Percentiles rank a stretch among this genome's conserved stretches.
phyloP scores from a whole-genome alignment of 2,329 filamentous ascomycete species.

The Sporothrix brunneoviolacea region DNA sequence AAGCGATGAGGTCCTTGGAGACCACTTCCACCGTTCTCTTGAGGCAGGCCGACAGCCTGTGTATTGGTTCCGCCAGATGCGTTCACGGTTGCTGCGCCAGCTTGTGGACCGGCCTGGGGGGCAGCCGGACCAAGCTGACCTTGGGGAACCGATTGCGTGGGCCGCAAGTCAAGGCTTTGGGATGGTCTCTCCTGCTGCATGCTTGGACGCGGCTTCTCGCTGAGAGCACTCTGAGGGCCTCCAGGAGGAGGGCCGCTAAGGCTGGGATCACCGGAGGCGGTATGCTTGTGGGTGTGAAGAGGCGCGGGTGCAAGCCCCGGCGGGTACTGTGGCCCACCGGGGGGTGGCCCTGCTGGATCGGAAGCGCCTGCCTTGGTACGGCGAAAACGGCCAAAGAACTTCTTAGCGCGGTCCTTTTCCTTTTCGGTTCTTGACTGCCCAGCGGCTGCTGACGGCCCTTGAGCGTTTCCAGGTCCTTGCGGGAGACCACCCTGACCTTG shows the following conservation, averaged over 20 bases:
- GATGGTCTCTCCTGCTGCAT: conserved; percentile 14
- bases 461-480: no score
- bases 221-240: neutral
- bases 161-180: no score
- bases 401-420: conserved; percentile 21
- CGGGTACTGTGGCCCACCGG: conserved; percentile 22
- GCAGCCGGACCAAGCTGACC: neutral
- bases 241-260: neutral
- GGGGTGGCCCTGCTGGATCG: conserved; percentile 20
- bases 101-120: no score
- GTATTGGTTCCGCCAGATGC: no score
- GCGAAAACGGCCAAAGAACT: conserved; percentile 16
- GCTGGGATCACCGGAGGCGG: neutral
- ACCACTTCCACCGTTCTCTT: neutral
- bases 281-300: neutral
- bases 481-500: neutral
- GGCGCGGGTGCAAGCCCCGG: neutral
- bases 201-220: conserved; percentile 3
- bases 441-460: no score
- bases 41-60: neutral
- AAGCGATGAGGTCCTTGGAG: conserved; percentile 7
- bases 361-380: conserved; percentile 3
- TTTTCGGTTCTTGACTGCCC: conserved; percentile 13
- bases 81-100: no score
- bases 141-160: neutral